Conservation (phyloP, 1,139 yeast species). For the Debaryomycetaceae sp. region DNA sequence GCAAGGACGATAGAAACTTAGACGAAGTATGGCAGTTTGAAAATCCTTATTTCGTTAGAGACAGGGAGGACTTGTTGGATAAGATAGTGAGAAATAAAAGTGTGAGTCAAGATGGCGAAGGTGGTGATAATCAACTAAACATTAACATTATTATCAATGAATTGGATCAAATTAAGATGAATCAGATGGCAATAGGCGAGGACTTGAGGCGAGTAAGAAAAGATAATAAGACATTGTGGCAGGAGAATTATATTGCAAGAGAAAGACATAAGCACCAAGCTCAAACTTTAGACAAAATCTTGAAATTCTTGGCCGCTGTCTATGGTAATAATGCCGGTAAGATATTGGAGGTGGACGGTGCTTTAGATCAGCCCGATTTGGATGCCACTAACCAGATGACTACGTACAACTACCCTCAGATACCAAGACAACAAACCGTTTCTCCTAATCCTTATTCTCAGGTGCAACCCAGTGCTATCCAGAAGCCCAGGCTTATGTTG, state of each 20-base stretch:
- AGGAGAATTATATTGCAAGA: constrained; percentile 76
- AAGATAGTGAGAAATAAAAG: constrained; percentile 56
- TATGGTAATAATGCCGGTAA: constrained; percentile 66
- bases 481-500: constrained; percentile 41
- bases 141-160: constrained; percentile 62
- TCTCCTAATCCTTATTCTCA: constrained; percentile 7
- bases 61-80: constrained; percentile 68
- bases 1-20: constrained; percentile 46
- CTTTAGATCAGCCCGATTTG: constrained; percentile 8
- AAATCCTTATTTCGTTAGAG: constrained; percentile 73
- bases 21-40: constrained; percentile 69
- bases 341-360: constrained; percentile 30
- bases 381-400: constrained; percentile 15
- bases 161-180: constrained; percentile 69
- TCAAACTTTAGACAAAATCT: constrained; percentile 81
- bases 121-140: constrained; percentile 43
- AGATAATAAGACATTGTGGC: constrained; percentile 90
- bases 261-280: constrained; percentile 85
- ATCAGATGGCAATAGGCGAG: constrained; percentile 77
- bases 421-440: constrained; percentile 7
- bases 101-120: constrained; percentile 38
- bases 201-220: constrained; percentile 78
- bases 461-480: constrained; percentile 19
- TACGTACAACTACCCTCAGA: constrained; percentile 5
- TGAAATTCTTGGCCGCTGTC: constrained; percentile 80